Percentiles rank a stretch among this genome's conserved stretches.
Evolutionary conservation across 2,329 filamentous ascomycete genomes (phyloP).

Genomic region (Aspergillaceae sp.): DNA sequence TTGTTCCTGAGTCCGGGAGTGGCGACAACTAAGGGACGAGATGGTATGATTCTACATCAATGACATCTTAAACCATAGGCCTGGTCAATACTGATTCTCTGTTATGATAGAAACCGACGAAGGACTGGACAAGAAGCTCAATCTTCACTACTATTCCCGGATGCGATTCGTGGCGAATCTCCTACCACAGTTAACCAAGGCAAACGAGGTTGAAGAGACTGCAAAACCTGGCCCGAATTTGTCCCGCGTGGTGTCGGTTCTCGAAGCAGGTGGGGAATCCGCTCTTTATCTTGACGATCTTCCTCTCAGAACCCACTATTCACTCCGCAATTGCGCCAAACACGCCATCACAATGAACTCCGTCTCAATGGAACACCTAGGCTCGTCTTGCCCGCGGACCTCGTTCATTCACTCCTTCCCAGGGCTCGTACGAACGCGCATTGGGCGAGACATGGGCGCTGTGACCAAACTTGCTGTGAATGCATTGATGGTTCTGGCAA

Average conservation of each 20-base stretch:
- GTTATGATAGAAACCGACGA: constrained; percentile 16
- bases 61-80: neutral
- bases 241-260: constrained; percentile 45
- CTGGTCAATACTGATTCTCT: neutral
- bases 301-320: constrained; percentile 16
- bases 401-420: constrained; percentile 45
- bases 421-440: constrained; percentile 28
- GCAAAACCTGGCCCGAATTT: constrained; percentile 13
- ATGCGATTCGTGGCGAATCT: constrained; percentile 25
- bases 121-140: constrained; percentile 18
- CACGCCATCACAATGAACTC: constrained; percentile 45
- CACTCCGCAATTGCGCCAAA: constrained; percentile 12
- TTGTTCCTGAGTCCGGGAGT: constrained; percentile 20
- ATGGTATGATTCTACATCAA: constrained; percentile 2
- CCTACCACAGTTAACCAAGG: constrained; percentile 12
- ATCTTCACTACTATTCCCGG: constrained; percentile 21
- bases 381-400: constrained; percentile 34
- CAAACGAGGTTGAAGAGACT: neutral
- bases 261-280: constrained; percentile 45
- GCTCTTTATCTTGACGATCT: constrained; percentile 41
- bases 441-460: constrained; percentile 32
- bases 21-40: constrained; percentile 5
- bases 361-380: constrained; percentile 42
- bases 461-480: constrained; percentile 5
- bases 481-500: neutral